These are phyloP conservation scores for Pochonia chlamydosporia DNA, from an alignment of 2,329 filamentous ascomycete genomes.

Conservation along the genomic window DNA sequence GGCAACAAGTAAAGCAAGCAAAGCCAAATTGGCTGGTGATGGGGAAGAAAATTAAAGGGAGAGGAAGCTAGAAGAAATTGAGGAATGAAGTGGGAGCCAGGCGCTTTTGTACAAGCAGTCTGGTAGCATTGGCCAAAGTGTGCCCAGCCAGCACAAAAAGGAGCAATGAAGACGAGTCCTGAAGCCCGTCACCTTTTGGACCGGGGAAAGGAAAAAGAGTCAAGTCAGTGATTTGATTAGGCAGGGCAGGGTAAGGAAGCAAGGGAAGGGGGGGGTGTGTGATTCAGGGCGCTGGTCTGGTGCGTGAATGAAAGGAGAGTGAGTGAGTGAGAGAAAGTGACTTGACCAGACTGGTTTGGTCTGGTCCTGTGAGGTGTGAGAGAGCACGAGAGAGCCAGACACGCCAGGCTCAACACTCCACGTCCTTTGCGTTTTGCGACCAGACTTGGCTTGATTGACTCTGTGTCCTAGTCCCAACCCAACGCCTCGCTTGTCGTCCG, in stretches of 20 bases:
- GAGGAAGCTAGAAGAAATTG: not conserved
- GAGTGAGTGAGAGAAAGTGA: not conserved
- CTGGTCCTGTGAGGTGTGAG: too few species aligned
- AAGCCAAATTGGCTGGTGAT: constrained; percentile 9
- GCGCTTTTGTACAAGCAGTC: constrained; percentile 14
- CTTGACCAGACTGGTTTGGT: too few species aligned
- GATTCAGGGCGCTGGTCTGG: not conserved
- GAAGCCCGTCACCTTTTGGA: not conserved
- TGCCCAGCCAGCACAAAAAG: constrained; percentile 6
- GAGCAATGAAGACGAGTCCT: constrained; percentile 4
- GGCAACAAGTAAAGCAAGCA: not conserved
- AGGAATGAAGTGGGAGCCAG: constrained; percentile 11
- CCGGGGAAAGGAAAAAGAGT: constrained; percentile 6
- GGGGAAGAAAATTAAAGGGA: constrained; percentile 8
- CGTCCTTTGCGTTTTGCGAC: too few species aligned
- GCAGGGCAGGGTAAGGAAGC: constrained; percentile 8
- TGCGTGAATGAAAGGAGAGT: not conserved
- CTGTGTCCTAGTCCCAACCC: too few species aligned
- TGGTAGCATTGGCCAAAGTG: not conserved
- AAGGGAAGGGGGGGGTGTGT: constrained; percentile 2
- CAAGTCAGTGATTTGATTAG: constrained; percentile 8
- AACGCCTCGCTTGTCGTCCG: constrained; percentile 3
- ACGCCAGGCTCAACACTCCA: too few species aligned
- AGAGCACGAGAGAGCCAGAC: too few species aligned
- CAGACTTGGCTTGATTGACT: too few species aligned